phyloP scores from a whole-genome alignment of 352 stramenopile genomes.

The Ophiocytium majus region DNA sequence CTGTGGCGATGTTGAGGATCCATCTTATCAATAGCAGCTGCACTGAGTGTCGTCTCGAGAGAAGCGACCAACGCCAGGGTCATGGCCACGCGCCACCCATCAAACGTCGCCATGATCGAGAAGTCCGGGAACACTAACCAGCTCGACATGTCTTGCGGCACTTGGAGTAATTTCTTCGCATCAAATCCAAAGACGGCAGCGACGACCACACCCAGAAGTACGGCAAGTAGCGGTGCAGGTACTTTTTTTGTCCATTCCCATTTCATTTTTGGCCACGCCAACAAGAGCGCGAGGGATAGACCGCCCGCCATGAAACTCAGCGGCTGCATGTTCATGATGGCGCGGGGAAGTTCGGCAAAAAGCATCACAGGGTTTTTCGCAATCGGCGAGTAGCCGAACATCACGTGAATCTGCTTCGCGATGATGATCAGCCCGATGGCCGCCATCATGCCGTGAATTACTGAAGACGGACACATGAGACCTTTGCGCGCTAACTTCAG shows the following conservation, averaged over 20 bases:
- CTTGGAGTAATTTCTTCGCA: neutral
- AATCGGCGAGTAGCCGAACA: neutral
- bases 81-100: too few relatives aligned
- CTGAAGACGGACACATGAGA: neutral
- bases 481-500: neutral
- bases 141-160: neutral
- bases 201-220: neutral
- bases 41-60: neutral
- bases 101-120: neutral
- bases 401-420: neutral
- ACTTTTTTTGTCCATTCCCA: neutral
- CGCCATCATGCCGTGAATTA: conserved; percentile 4
- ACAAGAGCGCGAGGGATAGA: neutral
- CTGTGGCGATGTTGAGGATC: neutral
- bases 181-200: neutral
- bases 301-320: neutral
- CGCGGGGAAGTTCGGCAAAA: too few relatives aligned
- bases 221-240: neutral
- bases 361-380: too few relatives aligned
- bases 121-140: neutral
- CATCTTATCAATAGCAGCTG: neutral
- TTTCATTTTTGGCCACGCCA: neutral
- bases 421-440: conserved; percentile 9
- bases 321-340: neutral
- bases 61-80: neutral